These are phyloP conservation scores for Quercus glauca DNA, from an alignment of 306 rosid species.

Conservation along the genomic window DNA sequence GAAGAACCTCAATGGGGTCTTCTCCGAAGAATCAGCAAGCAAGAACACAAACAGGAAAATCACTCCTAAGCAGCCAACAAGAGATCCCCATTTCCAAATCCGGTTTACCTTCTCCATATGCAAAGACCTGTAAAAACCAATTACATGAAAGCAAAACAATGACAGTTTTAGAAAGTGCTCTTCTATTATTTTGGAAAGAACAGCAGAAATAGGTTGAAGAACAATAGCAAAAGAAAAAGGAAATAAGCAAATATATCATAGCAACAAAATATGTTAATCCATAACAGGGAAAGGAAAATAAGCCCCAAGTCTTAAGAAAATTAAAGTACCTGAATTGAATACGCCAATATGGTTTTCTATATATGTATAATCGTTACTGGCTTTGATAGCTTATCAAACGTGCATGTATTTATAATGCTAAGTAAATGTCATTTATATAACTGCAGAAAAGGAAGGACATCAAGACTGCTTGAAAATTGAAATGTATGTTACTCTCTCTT, in stretches of 20 bases:
- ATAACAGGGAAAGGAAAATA: background rate
- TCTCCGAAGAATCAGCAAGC: background rate
- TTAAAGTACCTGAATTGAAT: background rate
- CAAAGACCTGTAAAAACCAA: background rate
- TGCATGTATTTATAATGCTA: constrained; percentile 19
- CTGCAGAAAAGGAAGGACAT: background rate
- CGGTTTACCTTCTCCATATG: constrained; percentile 5
- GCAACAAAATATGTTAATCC: background rate
- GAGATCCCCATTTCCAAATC: constrained; percentile 20
- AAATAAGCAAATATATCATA: background rate
- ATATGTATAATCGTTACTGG: background rate
- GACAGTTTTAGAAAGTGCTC: background rate
- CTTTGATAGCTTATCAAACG: constrained; percentile 2
- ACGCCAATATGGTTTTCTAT: background rate
- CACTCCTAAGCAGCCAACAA: constrained; percentile 11
- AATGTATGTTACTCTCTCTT: constrained; percentile 6
- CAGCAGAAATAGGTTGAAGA: background rate
- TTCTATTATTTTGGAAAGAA: background rate
- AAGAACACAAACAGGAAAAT: background rate
- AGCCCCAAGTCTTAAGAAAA: background rate
- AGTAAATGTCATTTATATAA: constrained; percentile 29
- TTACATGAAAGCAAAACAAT: background rate
- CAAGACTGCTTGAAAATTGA: constrained; percentile 13
- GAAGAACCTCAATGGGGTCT: background rate
- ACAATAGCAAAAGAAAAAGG: no score